A percentile compares a stretch with the other conserved stretches of the same genome.
These are phyloP conservation scores for Ascochyta viciae-villosae DNA, from an alignment of 2,329 filamentous ascomycete species.

Conservation along the genomic window DNA sequence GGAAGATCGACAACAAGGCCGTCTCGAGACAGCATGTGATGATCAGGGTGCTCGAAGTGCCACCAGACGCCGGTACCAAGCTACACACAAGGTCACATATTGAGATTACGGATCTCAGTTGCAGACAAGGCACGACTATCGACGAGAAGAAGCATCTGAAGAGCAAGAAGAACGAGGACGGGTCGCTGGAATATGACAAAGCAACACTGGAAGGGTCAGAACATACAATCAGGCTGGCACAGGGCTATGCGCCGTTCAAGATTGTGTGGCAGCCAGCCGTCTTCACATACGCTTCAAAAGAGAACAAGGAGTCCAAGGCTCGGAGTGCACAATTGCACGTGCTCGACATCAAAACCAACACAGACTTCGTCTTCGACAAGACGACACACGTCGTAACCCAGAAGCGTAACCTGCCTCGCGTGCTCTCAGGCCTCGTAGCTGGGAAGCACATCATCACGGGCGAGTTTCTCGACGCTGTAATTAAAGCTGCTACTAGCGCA, in stretches of 20 bases:
- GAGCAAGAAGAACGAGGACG: constrained; percentile 59
- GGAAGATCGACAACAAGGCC: constrained; percentile 75
- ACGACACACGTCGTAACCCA: constrained; percentile 90
- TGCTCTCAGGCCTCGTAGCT: constrained; percentile 84
- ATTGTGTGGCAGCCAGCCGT: constrained; percentile 81
- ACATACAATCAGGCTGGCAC: constrained; percentile 75
- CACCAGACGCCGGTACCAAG: constrained; percentile 70
- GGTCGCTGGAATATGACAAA: constrained; percentile 34
- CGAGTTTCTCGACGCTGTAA: constrained; percentile 75
- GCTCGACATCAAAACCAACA: constrained; percentile 85
- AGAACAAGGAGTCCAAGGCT: constrained; percentile 59
- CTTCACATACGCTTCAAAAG: constrained; percentile 80
- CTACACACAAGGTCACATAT: constrained; percentile 72
- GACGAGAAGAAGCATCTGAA: constrained; percentile 73
- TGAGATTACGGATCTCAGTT: constrained; percentile 78
- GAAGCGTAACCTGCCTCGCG: constrained; percentile 89
- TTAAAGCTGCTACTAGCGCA: constrained; percentile 61
- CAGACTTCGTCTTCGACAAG: constrained; percentile 70
- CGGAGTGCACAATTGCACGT: constrained; percentile 73
- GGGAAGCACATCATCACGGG: constrained; percentile 78
- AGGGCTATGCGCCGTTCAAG: constrained; percentile 69
- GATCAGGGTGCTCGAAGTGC: constrained; percentile 72
- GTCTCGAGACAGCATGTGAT: constrained; percentile 90
- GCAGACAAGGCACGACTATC: constrained; percentile 79
- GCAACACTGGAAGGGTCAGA: constrained; percentile 44